phyloP scores from a whole-genome alignment of 306 rosid species.

The Vicia faba region DNA sequence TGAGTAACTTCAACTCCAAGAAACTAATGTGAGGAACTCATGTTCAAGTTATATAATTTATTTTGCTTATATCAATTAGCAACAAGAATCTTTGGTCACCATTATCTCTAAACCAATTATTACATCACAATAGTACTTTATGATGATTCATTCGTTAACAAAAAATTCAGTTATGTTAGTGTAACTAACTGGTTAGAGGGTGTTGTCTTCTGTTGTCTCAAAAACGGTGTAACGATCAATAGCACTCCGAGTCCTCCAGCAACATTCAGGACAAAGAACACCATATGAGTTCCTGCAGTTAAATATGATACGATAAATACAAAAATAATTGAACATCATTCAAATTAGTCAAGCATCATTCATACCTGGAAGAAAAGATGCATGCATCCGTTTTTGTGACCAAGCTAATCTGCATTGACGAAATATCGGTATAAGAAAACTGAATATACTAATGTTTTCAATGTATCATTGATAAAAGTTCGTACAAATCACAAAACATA shows the following conservation, averaged over 20 bases:
- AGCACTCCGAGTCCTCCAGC: conserved; percentile 33
- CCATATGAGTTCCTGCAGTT: conserved; percentile 30
- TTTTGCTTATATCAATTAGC: too few relatives aligned
- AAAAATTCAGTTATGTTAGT: neutral
- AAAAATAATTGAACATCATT: too few relatives aligned
- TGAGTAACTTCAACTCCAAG: too few relatives aligned
- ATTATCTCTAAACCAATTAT: too few relatives aligned
- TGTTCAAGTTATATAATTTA: too few relatives aligned
- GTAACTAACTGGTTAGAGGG: neutral
- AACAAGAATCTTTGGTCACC: too few relatives aligned
- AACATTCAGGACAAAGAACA: conserved; percentile 32
- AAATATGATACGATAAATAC: neutral
- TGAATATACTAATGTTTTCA: neutral
- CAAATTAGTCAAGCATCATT: neutral
- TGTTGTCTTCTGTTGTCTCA: conserved; percentile 27
- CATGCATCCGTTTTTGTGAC: conserved; percentile 32
- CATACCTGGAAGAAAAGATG: conserved; percentile 35
- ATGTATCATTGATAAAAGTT: neutral
- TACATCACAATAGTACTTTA: conserved; percentile 26
- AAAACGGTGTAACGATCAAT: conserved; percentile 33
- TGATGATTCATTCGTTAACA: neutral
- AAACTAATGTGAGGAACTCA: too few relatives aligned
- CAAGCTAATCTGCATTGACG: conserved; percentile 35
- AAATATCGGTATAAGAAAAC: conserved; percentile 6
- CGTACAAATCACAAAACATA: neutral